Evolutionary conservation across 257 asterid species (phyloP), one percentile per base, ranked within the genome.

Genomic region (Nicotiana sylvestris): DNA sequence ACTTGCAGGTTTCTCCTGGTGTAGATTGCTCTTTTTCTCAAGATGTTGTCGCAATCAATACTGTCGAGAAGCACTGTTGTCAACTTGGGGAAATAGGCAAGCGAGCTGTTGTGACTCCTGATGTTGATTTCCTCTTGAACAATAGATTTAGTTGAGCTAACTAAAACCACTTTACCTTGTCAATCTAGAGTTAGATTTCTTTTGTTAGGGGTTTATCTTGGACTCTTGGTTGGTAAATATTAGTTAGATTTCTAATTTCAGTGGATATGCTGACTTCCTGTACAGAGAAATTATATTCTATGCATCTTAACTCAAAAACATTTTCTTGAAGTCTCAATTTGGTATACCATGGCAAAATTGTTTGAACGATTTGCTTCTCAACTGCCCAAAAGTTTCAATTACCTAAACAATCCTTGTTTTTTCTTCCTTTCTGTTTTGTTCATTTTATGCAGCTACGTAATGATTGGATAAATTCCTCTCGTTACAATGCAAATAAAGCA

Each of bases 1-100:
- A 60, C 53, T 25, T 86, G 90, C 94, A 95, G 98, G 97, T 95
- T 65, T 86, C 89, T 61, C 87, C 96, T 49, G 95, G 96, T 62
- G 13, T 76, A 4, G 88, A 87, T 3, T 62, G 82, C 83, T 32
- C 9, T 0, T 88, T 66, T 33, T 78, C 91, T 72, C 94, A 92
- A 80, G 87, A 81, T 67, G 88, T 89, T 13, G 86, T 83, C 77
- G 91, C 93, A 1, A 82, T 93, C 84, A 85, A 95, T 78, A 80
- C 87, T 3, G 53, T 13, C 12, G 81, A 84, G 2, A 80, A 81
- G 82, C 85, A 82, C 16, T 95, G 89, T 69, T 87, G 89, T 58
- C 81, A 82, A 1, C 61, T 93, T 11, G 97, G 97, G 60, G 88
- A 84, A 57, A 74, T 86, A 79, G 33, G 39, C 68, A 84, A 83